Conservation (phyloP, 1,139 yeast species). For the Pneumocystis oryctolagi region DNA sequence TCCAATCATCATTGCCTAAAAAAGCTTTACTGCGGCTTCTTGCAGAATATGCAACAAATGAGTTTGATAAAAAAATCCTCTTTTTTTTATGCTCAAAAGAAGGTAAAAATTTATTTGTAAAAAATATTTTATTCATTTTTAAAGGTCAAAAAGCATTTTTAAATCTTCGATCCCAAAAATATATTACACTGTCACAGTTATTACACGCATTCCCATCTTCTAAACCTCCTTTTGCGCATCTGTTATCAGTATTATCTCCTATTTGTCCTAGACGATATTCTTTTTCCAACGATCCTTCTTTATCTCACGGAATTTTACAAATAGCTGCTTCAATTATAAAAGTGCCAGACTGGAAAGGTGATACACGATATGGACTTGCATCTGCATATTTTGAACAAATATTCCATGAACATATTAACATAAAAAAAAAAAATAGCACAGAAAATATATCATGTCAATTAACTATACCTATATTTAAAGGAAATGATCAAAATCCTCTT, state of each 20-base stretch:
- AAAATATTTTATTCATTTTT: neutral
- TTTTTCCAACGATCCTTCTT: slow-evolving; percentile 18
- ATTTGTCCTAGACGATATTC: slow-evolving; percentile 20
- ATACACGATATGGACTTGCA: slow-evolving; percentile 14
- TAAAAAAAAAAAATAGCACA: neutral
- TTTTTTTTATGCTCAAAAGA: slow-evolving; percentile 17
- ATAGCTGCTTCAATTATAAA: slow-evolving; percentile 20
- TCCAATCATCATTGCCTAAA: slow-evolving; percentile 16
- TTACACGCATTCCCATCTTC: slow-evolving; percentile 18
- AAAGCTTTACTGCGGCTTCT: slow-evolving; percentile 16
- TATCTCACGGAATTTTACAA: slow-evolving; percentile 14
- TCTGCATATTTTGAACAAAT: slow-evolving; percentile 16
- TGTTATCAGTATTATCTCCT: slow-evolving; percentile 18
- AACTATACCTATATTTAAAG: slow-evolving; percentile 18
- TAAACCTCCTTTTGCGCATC: slow-evolving; percentile 15
- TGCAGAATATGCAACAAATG: slow-evolving; percentile 15
- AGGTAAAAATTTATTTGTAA: slow-evolving; percentile 9
- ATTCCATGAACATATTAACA: slow-evolving; percentile 5
- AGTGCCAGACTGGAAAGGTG: slow-evolving; percentile 16
- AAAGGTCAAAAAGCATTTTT: slow-evolving; percentile 15
- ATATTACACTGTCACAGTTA: slow-evolving; percentile 16
- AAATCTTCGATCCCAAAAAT: slow-evolving; percentile 13
- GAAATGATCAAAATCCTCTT: slow-evolving; percentile 19
- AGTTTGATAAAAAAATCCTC: slow-evolving; percentile 14
- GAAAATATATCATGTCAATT: slow-evolving; percentile 3